Conservation (phyloP, 2,329 filamentous ascomycete species). For the Huntiella moniliformis region DNA sequence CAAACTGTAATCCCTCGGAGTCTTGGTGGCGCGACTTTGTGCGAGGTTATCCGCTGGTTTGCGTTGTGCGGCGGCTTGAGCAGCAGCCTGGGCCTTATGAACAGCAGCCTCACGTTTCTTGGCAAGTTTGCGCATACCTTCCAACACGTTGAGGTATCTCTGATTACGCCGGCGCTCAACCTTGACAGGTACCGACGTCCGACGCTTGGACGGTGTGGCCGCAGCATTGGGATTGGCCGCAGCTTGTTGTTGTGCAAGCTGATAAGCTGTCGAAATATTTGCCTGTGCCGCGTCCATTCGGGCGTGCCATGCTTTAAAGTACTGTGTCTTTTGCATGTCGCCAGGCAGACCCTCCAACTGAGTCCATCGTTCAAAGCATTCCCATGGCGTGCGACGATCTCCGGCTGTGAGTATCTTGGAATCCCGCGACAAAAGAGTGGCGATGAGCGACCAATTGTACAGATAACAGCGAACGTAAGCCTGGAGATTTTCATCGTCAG, state of each 20-base stretch:
- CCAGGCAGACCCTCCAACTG: conserved; percentile 74
- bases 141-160: conserved; percentile 72
- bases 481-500: conserved; percentile 80
- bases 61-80: conserved; percentile 52
- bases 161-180: conserved; percentile 77
- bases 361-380: conserved; percentile 96
- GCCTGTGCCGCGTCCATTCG: conserved; percentile 42
- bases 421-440: conserved; percentile 54
- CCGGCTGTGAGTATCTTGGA: conserved; percentile 69
- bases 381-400: conserved; percentile 87
- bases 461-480: conserved; percentile 76
- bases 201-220: conserved; percentile 25
- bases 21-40: conserved; percentile 39
- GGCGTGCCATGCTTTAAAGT: conserved; percentile 58
- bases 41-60: conserved; percentile 50
- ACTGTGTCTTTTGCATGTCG: conserved; percentile 89
- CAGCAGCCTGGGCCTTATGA: conserved; percentile 81
- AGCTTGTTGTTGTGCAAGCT: conserved; percentile 26
- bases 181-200: conserved; percentile 59
- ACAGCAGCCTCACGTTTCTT: conserved; percentile 76
- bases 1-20: conserved; percentile 77
- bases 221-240: conserved; percentile 12
- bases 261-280: conserved; percentile 33
- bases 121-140: conserved; percentile 85
- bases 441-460: conserved; percentile 95